A percentile compares a stretch with the other conserved stretches of the same genome.
Evolutionary conservation across 306 rosid species (phyloP).

Genomic region (Cucumis melo): DNA sequence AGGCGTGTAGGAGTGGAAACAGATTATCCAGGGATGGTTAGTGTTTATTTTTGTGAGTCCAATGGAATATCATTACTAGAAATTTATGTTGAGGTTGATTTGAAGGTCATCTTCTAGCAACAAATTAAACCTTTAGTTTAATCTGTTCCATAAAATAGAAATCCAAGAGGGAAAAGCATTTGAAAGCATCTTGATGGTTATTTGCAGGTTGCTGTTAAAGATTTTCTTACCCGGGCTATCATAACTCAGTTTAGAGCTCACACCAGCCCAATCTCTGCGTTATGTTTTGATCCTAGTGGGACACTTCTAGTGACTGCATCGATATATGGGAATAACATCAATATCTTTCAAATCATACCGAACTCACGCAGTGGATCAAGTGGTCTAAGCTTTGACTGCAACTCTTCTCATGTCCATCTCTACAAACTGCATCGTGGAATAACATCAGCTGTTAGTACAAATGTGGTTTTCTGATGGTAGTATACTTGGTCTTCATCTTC

Average conservation of each 20-base stretch:
- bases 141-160: not conserved
- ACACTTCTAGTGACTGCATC: constrained; percentile 90
- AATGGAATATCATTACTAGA: not conserved
- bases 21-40: constrained; percentile 77
- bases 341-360: constrained; percentile 82
- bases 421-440: constrained; percentile 87
- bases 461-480: constrained; percentile 5
- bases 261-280: constrained; percentile 79
- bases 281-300: constrained; percentile 87
- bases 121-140: not conserved
- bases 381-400: constrained; percentile 37
- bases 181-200: not conserved
- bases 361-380: constrained; percentile 41
- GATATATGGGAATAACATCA: constrained; percentile 64
- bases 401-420: constrained; percentile 75
- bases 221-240: constrained; percentile 53
- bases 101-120: not conserved
- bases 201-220: constrained; percentile 69
- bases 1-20: constrained; percentile 46
- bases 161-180: not conserved
- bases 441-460: constrained; percentile 57
- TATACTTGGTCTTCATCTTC: not conserved
- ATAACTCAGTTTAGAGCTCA: constrained; percentile 84
- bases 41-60: constrained; percentile 16
- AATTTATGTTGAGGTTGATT: not conserved